Evolutionary conservation across 2,329 filamentous ascomycete genomes (phyloP), one percentile per base, ranked within the genome.

Genomic region (Paecilomyces niveus): DNA sequence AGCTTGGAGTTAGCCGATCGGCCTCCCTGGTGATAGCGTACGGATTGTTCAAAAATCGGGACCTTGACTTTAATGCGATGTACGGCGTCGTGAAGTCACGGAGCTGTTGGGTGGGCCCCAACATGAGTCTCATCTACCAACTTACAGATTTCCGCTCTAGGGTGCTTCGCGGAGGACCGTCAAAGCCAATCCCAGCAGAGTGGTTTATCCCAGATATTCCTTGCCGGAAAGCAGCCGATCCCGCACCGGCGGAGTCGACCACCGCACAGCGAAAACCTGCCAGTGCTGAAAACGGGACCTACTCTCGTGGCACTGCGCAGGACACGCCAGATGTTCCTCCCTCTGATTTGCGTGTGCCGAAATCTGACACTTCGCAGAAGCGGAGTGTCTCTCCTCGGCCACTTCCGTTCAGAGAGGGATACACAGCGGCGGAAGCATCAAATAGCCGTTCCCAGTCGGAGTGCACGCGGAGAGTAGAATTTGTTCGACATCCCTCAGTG

Each of bases 61-160:
- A 81, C 50, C 72, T 85, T 64, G 85, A 83, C 65, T 85, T 87
- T 45, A 85, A 87, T 68, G 82, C 85, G 62, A 85, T 85, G 61
- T 87, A 87, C 65, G 82, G 85, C 69, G 76, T 79, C 49, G 84
- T 87, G 31, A 87, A 87, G 72, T 80, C 78, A 65, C 78, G 83
- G 60, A 87, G 85, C 74, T 83, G 82, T 67, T 87, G 85, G 85
- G 86, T 87, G 52, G 84, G 85, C 1, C 85, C 85, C 0, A 87
- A 87, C 68, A 87, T 87, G 85, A 86, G 85, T 63, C 74, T 87
- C 58, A 87, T 87, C 68, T 87, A 87, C 77, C 85, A 87, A 67
- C 75, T 87, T 54, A 85, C 85, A 31, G 85, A 87, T 68, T 87
- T 87, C 67, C 78, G 84, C 57, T 68, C 72, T 13, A 73, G 73